phyloP scores from a whole-genome alignment of 306 rosid species.

The Calophaca sinica region DNA sequence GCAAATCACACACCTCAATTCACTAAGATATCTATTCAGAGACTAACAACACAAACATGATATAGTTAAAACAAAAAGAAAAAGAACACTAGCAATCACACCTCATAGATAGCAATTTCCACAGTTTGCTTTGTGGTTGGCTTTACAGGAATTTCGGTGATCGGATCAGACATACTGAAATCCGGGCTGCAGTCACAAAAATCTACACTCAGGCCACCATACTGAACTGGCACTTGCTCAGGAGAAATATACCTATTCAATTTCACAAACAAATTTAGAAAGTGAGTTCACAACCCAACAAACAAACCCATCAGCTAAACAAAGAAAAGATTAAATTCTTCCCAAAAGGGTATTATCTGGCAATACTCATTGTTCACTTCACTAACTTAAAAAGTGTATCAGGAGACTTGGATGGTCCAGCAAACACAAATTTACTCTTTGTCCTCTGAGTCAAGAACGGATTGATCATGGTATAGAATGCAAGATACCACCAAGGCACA shows the following conservation, averaged over 20 bases:
- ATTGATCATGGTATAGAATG: conserved; percentile 56
- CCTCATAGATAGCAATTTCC: conserved; percentile 95
- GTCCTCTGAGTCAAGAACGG: conserved; percentile 65
- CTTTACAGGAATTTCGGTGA: conserved; percentile 64
- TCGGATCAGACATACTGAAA: conserved; percentile 73
- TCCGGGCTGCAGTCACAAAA: conserved; percentile 94
- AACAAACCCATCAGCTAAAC: neutral
- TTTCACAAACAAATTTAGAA: conserved; percentile 21
- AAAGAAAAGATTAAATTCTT: neutral
- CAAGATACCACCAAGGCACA: conserved; percentile 65
- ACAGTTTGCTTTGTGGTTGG: conserved; percentile 91
- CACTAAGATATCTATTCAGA: conserved; percentile 30
- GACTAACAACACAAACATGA: conserved; percentile 3
- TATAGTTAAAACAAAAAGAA: neutral
- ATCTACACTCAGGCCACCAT: conserved; percentile 94
- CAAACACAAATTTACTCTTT: conserved; percentile 61
- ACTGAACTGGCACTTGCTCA: conserved; percentile 86
- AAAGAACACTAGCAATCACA: conserved; percentile 39
- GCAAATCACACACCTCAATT: conserved; percentile 44
- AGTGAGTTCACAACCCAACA: conserved; percentile 28
- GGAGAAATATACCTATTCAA: conserved; percentile 75
- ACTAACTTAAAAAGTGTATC: conserved; percentile 75
- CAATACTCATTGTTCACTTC: conserved; percentile 36
- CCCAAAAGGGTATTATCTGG: neutral
- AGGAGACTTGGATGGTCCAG: conserved; percentile 56